Evolutionary conservation across 148 eudicot genomes (phyloP), one percentile per base, ranked within the genome.

Genomic region (Euryodendron excelsum): DNA sequence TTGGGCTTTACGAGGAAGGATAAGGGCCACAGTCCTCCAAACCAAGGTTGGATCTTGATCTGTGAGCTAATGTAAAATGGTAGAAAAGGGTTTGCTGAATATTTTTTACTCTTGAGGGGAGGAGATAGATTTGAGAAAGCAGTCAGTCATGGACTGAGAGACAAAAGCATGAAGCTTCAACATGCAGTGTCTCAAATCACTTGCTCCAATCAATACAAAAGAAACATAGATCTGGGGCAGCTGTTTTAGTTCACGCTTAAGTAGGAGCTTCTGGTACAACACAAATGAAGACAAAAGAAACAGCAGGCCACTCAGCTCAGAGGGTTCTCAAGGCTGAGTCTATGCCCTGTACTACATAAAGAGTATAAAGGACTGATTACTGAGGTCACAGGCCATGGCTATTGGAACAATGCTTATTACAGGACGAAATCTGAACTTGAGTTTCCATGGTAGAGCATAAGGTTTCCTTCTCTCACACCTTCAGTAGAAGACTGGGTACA

Each of bases 391-490:
- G 7, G 9, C 10, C n/a, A 18, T 37, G 12, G 36, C 47, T n/a
- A 44, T 41, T 8, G 8, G 33, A 41, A 4, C 73, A 44, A 41
- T 17, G 25, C n/a, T 41, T 4, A n/a, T 41, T 39, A 44, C 14
- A 69, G 33, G 8, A 69, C 23, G 53, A 41, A 65, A 5, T 33
- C 17, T 20, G 27, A 0, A 63, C 37, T 3, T 63, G 11, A 63
- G 4, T 2, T 31, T 33, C 2, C 23, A 36, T 34, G 12, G 45
- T 17, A 65, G n/a, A n/a, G n/a, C n/a, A n/a, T n/a, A n/a, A n/a
- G n/a, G n/a, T n/a, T n/a, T n/a, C n/a, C n/a, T n/a, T 65, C n/a
- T 33, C 69, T 17, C 69, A 65, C 37, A 65, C 11, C 44, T 65
- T 18, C 71, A 67, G 50, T 21, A 67, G 50, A n/a, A n/a, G 18